These are phyloP conservation scores for Fonsecaea multimorphosa DNA, from an alignment of 2,329 filamentous ascomycete species.

Conservation along the genomic window DNA sequence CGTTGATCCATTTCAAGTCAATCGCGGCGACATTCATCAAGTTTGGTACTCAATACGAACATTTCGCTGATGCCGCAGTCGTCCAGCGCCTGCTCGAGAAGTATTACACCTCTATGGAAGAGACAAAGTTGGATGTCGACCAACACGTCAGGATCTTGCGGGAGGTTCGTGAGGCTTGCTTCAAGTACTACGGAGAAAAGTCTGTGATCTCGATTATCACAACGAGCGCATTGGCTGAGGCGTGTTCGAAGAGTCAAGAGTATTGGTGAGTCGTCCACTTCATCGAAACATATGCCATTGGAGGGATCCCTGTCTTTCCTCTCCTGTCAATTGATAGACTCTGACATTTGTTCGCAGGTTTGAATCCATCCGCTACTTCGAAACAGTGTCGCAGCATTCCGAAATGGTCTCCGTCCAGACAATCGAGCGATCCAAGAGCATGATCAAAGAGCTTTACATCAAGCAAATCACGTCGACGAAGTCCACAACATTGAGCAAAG, in stretches of 20 bases:
- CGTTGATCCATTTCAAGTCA: constrained; percentile 45
- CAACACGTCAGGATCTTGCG: constrained; percentile 45
- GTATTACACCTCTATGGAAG: constrained; percentile 47
- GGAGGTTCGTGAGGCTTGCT: constrained; percentile 46
- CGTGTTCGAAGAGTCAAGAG: constrained; percentile 32
- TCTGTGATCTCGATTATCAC: constrained; percentile 39
- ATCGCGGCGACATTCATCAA: constrained; percentile 49
- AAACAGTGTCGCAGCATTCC: constrained; percentile 20
- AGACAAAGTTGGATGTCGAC: constrained; percentile 43
- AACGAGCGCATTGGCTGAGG: constrained; percentile 48
- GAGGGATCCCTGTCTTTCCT: neutral
- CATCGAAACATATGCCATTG: neutral
- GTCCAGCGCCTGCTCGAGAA: constrained; percentile 45
- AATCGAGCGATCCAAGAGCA: constrained; percentile 23
- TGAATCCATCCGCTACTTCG: constrained; percentile 27
- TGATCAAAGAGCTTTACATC: constrained; percentile 24
- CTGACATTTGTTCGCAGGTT: constrained; percentile 2
- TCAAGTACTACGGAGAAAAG: constrained; percentile 45
- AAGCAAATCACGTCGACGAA: constrained; percentile 23
- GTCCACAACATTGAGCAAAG: constrained; percentile 21
- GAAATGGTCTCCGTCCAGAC: constrained; percentile 14
- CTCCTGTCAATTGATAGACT: neutral
- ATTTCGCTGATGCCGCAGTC: constrained; percentile 46
- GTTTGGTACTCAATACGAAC: constrained; percentile 43
- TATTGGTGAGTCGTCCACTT: constrained; percentile 25